Evolutionary conservation across 2,329 filamentous ascomycete species (phyloP), one percentile per base, ranked within the genome.

Genomic region (Venturia nashicola): DNA sequence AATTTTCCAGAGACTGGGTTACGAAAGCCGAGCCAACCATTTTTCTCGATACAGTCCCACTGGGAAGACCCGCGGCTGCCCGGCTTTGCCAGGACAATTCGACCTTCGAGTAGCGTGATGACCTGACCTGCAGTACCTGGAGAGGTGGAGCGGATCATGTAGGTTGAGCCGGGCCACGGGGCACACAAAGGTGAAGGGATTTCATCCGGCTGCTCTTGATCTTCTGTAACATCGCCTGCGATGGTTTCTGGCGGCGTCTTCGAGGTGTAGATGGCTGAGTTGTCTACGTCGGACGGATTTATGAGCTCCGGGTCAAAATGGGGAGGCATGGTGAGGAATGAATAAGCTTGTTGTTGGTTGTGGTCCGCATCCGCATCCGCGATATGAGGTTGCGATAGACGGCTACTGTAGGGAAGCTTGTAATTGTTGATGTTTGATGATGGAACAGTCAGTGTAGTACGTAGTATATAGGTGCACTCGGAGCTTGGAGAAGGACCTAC

Each of bases 11-110:
- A 74, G 2, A 71, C 69, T 20, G 68, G 69, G 65, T 76, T 75
- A 27, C 68, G 69, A 61, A 78, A 77, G 0, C 76, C 76, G 0
- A 77, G 66, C 73, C 74, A 77, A 2, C 75, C 73, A 5, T 73
- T 68, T 36, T 67, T 70, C 43, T 76, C 74, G 18, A 74, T 70
- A 61, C 76, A 78, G 23, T 66, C 61, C 76, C 76, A 78, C 57
- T 76, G 72, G 34, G 69, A 63, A 39, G 66, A 66, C 16, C 66
- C 67, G n/a, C 62, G 67, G 23, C 63, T 64, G 54, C 66, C 66
- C n/a, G 65, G 65, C 70, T 14, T 71, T 68, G 40, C 70, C 68
- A 76, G 69, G 8, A 66, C 63, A 5, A 75, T 64, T 11, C 70
- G 59, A 1, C 74, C 74, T 43, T 71, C 65, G 6, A 70, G 42